phyloP scores from a whole-genome alignment of 2,329 filamentous ascomycete species.

The Penicillium sp. region DNA sequence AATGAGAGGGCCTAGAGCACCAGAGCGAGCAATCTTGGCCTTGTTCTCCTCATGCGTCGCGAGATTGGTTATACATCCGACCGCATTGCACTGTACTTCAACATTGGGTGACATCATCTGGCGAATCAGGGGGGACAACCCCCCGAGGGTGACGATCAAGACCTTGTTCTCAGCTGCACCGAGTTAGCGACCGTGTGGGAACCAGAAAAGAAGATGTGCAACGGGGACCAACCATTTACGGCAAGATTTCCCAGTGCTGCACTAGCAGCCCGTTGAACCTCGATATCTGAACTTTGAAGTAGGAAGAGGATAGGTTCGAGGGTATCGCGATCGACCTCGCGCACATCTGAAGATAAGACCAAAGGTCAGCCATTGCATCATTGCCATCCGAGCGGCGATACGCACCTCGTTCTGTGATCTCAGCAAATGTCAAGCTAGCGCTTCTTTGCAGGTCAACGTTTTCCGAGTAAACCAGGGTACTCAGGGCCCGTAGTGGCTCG shows the following conservation, averaged over 20 bases:
- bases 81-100: conserved; percentile 98
- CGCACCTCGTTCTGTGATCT: conserved; percentile 94
- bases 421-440: conserved; percentile 95
- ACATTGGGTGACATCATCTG: conserved; percentile 99
- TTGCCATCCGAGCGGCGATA: conserved; percentile 2
- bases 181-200: conserved; percentile 42
- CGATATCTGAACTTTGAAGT: conserved; percentile 90
- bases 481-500: conserved; percentile 87
- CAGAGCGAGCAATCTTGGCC: conserved; percentile 94
- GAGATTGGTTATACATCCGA: conserved; percentile 97
- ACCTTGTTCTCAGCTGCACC: conserved; percentile 93
- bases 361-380: conserved; percentile 18
- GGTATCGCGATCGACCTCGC: conserved; percentile 91
- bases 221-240: conserved; percentile 71
- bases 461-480: conserved; percentile 95
- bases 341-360: conserved; percentile 66
- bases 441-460: conserved; percentile 97
- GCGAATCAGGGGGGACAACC: conserved; percentile 84
- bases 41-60: conserved; percentile 99
- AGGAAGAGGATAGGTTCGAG: conserved; percentile 94
- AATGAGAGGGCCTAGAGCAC: conserved; percentile 85
- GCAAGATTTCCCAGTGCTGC: conserved; percentile 93
- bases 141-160: conserved; percentile 87
- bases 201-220: conserved; percentile 8
- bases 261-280: conserved; percentile 94